Conservation (phyloP, 768 basidiomycete genomes). For the Panaeolus cyanescens region DNA sequence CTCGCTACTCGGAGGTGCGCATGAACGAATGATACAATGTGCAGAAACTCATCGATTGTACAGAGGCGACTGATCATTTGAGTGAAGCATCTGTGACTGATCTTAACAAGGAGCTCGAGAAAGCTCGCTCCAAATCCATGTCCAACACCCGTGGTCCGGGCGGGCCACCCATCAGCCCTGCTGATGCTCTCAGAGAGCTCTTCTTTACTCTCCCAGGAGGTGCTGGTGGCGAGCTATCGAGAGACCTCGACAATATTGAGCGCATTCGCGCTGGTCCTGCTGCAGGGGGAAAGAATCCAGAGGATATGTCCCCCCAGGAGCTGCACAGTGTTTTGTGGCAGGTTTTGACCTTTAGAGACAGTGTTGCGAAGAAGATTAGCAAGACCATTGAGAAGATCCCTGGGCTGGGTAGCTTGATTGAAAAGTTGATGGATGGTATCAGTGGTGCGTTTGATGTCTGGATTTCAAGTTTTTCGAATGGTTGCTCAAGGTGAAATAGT, state of each 20-base stretch:
- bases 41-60: neutral
- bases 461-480: neutral
- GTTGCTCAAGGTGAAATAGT: constrained; percentile 36
- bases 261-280: constrained; percentile 61
- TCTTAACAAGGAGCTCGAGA: constrained; percentile 75
- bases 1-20: constrained; percentile 71
- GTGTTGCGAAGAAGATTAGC: constrained; percentile 78
- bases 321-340: constrained; percentile 83
- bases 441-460: constrained; percentile 43
- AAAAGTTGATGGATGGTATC: constrained; percentile 77
- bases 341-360: constrained; percentile 83
- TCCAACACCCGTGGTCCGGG: constrained; percentile 33
- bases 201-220: constrained; percentile 66
- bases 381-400: constrained; percentile 86
- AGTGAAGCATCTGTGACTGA: constrained; percentile 83
- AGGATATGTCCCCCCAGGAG: constrained; percentile 89
- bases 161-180: constrained; percentile 34
- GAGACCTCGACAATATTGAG: constrained; percentile 76
- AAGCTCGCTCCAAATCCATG: constrained; percentile 59
- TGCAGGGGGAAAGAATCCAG: constrained; percentile 68
- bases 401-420: constrained; percentile 70
- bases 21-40: neutral
- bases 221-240: constrained; percentile 58
- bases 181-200: constrained; percentile 58
- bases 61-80: constrained; percentile 66